Evolutionary conservation across 2,329 filamentous ascomycete species (phyloP), one percentile per base, ranked within the genome.

Genomic region (Colletotrichum incanum): DNA sequence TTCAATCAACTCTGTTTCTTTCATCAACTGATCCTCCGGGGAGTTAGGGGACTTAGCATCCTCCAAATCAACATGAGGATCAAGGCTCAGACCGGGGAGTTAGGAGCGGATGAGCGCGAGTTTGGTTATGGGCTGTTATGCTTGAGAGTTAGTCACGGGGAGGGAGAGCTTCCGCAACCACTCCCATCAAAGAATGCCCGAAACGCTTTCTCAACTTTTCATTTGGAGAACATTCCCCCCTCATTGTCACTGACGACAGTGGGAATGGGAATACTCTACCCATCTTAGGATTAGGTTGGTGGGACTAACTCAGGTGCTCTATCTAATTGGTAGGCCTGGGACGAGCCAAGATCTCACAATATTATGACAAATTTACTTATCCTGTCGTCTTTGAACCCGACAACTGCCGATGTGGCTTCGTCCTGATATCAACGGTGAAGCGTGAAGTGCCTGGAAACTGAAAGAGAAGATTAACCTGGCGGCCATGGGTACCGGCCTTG

Each of bases 361-460:
- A 3, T 18, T 45, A 8, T 34, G 31, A 37, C 16, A 50, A 41
- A 37, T n/a, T 7, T 28, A 54, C n/a, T 9, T 41, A 14, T 8
- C 23, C 16, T 43, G 5, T 26, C 28, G 5, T 39, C 28, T 28
- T 28, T 16, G n/a, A n/a, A n/a, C n/a, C n/a, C n/a, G n/a, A n/a
- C n/a, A 37, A 39, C 31, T 52, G 59, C 45, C 45, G 47, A 41
- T 28, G 60, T 28, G 60, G 31, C 20, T n/a, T 52, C 23, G n/a
- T 20, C 23, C 49, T 18, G 8, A 12, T 14, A 28, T 64, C 23
- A 18, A 43, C 49, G 5, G 37, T 34, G 37, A n/a, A 43, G 41
- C 37, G 9, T 14, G 34, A n/a, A 47, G 18, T 23, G 23, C 58
- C 58, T 18, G n/a, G 20, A 28, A 31, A 12, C 28, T 31, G 39